Base-by-base conservation (phyloP, 2,329 filamentous ascomycete species). In the Trichoderma oligosporum region DNA sequence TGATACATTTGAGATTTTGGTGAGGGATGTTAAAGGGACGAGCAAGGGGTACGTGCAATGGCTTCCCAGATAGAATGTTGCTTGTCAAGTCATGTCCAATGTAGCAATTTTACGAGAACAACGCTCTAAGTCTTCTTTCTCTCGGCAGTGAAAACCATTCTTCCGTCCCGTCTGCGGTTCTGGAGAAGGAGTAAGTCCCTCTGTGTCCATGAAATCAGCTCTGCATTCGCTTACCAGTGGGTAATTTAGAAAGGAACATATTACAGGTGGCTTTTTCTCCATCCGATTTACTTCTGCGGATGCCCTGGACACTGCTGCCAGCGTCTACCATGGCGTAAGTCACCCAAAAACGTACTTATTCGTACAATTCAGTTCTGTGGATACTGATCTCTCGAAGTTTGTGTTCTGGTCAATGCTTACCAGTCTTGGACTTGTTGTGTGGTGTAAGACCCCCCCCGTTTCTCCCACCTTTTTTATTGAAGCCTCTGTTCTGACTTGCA, bases 11-110 rank as follows among this genome's bases (percentile, higher is more conserved):
- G 93, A 97, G 72, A 77, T 99, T 67, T 81, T 91, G 65, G 81
- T 99, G 63, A 90, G 84, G 78, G 93, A 97, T 77, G 82, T 92
- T 64, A 93, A 91, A 77, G 92, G 91, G 63, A 76, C 87, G 70
- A 94, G 89, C 80, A 92, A 93, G 89, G 92, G 93, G 94, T 99
- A 99, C 83, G 94, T 99, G 78, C 84, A 86, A 78, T 88, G 88
- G 88, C 91, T 97, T 82, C 93, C 93, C 66, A 90, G 85, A 79
- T 97, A 92, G 83, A 69, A 36, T 46, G 41, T 16, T 25, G 7
- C 7, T 41, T 70, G 66, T 69, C 60, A 65, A 66, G 56, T 60
- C 58, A 48, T 62, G 67, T 65, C 67, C 64, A 68, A 71, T 68
- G 71, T 62, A 70, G 27, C 31, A 36, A 48, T 52, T 47, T n/a